Base-by-base conservation (phyloP, 2,329 filamentous ascomycete species). In the Penicillium sp. region DNA sequence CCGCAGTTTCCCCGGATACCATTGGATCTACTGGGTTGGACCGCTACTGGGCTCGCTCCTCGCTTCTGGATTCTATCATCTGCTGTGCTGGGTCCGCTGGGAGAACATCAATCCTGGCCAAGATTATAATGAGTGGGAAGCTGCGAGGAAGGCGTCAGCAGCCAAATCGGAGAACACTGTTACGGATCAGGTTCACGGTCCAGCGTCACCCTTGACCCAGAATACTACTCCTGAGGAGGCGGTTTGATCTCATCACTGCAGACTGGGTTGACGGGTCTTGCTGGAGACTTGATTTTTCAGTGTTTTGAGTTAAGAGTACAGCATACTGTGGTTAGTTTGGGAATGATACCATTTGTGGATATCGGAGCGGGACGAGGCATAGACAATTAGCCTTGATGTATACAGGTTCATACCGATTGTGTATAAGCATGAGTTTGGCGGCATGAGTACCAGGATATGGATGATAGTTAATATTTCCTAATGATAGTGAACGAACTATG, bases 21-120 rank as follows among this genome's bases (percentile, higher is more conserved):
- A 80, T 52, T 82, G 79, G 79, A 80, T 81, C 56, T 82, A 81
- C 67, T 81, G 78, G 77, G 66, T 80, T 33, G 79, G 79, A 1
- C 79, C 79, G 1, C 51, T 76, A 5, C 69, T 80, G 1, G 79
- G 79, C 0, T 71, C 79, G 0, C 68, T 80, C 7, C 67, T 83
- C 4, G 81, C 82, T 0, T 76, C 78, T 3, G 76, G 72, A 8
- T 82, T 83, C 63, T 84, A 80, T 60, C 69, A 64, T 53, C 72
- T 82, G 57, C 74, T 84, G 59, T 77, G 78, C 65, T 70, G 73
- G 22, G 69, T 77, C 55, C 72, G 72, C 53, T 79, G 77, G 58
- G 66, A 79, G 58, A 75, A 72, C 2, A 77, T 75, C 48, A 80
- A 79, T 41, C 77, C 77, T 3, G 77, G 76, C 3, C 77, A 90